Evolutionary conservation across 2,329 filamentous ascomycete genomes (phyloP).

Genomic region (Hypoxylon rubiginosum): DNA sequence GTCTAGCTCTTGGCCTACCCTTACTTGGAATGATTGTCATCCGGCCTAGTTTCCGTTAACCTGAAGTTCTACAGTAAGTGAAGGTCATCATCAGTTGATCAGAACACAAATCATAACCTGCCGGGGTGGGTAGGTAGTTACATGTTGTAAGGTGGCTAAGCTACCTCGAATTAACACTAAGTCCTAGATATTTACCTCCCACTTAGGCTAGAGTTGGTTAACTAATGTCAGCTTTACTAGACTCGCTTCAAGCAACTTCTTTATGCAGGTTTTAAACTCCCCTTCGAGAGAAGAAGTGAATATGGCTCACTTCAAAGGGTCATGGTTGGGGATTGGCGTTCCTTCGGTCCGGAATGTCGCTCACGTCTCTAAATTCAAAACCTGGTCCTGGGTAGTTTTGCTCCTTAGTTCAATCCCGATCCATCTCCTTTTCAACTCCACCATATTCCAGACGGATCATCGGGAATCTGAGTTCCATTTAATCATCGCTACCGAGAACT

Average conservation of each 20-base stretch:
- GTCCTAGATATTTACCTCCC: too few relatives aligned
- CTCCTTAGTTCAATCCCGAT: slow-evolving; percentile 43
- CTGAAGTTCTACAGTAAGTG: slow-evolving; percentile 18
- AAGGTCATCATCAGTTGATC: too few relatives aligned
- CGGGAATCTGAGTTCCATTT: slow-evolving; percentile 27
- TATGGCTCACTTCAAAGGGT: slow-evolving; percentile 56
- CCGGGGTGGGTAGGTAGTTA: too few relatives aligned
- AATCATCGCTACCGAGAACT: slow-evolving; percentile 42
- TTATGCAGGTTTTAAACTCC: slow-evolving; percentile 63
- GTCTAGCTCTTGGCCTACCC: slow-evolving; percentile 1
- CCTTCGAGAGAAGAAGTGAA: slow-evolving; percentile 64
- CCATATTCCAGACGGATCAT: slow-evolving; percentile 34
- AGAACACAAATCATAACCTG: background rate
- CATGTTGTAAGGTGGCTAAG: background rate
- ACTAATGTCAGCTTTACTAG: slow-evolving; percentile 12
- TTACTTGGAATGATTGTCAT: background rate
- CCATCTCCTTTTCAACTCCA: slow-evolving; percentile 43
- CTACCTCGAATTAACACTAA: background rate
- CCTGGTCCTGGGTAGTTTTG: slow-evolving; percentile 35
- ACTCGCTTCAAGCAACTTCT: slow-evolving; percentile 62
- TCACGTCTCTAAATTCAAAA: slow-evolving; percentile 41
- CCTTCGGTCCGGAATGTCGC: slow-evolving; percentile 56
- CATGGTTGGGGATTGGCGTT: slow-evolving; percentile 61
- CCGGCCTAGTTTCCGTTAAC: slow-evolving; percentile 2
- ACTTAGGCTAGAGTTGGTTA: background rate